Conservation (phyloP, 768 basidiomycete genomes). For the Ramaria rubella region DNA sequence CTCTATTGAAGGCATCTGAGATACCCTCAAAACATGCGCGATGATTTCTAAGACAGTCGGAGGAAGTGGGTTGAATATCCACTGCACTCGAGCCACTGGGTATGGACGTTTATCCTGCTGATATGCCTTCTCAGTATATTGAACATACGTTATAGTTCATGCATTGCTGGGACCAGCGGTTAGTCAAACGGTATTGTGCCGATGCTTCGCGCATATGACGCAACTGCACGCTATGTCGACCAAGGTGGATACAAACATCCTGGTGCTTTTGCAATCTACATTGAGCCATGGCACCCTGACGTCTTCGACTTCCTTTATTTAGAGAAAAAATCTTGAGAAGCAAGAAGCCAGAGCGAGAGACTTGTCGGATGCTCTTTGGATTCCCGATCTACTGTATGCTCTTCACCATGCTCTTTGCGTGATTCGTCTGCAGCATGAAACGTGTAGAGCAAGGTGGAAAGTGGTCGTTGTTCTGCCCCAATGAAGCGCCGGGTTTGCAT, state of each 20-base stretch:
- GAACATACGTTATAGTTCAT: constrained; percentile 51
- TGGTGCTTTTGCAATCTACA: constrained; percentile 95
- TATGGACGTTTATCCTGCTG: constrained; percentile 32
- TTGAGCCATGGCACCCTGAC: constrained; percentile 99
- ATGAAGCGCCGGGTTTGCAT: constrained; percentile 84
- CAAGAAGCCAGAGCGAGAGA: constrained; percentile 96
- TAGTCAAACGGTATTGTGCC: constrained; percentile 99
- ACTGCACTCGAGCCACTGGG: constrained; percentile 95
- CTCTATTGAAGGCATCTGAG: constrained; percentile 98
- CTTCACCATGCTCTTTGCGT: not conserved
- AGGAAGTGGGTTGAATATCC: constrained; percentile 93
- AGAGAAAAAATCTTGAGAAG: constrained; percentile 97
- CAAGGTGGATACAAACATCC: constrained; percentile 99
- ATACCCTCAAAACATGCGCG: constrained; percentile 95
- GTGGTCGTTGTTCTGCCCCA: constrained; percentile 98
- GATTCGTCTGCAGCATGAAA: constrained; percentile 66
- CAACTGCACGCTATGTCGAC: constrained; percentile 97
- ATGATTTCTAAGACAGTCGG: constrained; percentile 99
- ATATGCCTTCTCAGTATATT: not conserved
- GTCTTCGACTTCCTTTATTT: constrained; percentile 96
- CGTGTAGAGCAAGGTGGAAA: constrained; percentile 84
- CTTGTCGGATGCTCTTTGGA: constrained; percentile 97
- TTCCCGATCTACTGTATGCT: constrained; percentile 88
- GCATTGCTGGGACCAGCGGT: constrained; percentile 98
- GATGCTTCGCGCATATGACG: constrained; percentile 97